A percentile compares a stretch with the other conserved stretches of the same genome.
Evolutionary conservation across 2,329 filamentous ascomycete genomes (phyloP).

Genomic region (Leptographium wingfieldii): DNA sequence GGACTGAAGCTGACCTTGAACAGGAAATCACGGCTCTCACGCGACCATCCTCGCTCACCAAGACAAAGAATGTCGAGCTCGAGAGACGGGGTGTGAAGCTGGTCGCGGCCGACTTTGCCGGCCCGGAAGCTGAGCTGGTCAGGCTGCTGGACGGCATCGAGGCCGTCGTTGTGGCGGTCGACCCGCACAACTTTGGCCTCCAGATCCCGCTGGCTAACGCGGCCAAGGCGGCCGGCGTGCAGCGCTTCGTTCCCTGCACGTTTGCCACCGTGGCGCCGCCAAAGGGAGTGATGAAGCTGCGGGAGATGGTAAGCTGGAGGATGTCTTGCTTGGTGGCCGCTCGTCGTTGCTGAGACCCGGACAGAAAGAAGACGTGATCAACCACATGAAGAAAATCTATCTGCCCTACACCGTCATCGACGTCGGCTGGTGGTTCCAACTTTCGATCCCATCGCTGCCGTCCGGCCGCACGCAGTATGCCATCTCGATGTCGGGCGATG

Average conservation of each 20-base stretch:
- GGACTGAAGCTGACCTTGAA: background rate
- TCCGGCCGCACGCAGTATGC: slow-evolving; percentile 17
- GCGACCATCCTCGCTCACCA: slow-evolving; percentile 1
- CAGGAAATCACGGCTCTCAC: slow-evolving; percentile 5
- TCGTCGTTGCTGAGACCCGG: no score
- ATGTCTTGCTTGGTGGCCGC: no score
- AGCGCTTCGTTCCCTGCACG: slow-evolving; percentile 16
- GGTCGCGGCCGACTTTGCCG: background rate
- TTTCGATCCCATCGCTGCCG: slow-evolving; percentile 19
- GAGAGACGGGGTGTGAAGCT: slow-evolving; percentile 1
- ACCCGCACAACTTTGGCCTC: background rate
- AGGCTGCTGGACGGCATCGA: background rate
- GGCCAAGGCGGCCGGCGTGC: slow-evolving; percentile 18
- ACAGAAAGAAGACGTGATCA: slow-evolving; percentile 37
- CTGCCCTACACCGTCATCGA: slow-evolving; percentile 45
- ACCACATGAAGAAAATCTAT: slow-evolving; percentile 31
- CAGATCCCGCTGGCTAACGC: slow-evolving; percentile 17
- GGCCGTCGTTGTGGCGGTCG: background rate
- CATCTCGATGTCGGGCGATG: background rate
- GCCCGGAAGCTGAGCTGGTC: background rate
- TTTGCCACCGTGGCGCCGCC: slow-evolving; percentile 8
- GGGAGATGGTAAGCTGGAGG: background rate
- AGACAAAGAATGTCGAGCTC: slow-evolving; percentile 15
- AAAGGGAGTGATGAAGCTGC: background rate
- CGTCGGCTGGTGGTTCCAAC: slow-evolving; percentile 46